Conservation (phyloP, 768 basidiomycete genomes). For the Pleurotus tuoliensis region DNA sequence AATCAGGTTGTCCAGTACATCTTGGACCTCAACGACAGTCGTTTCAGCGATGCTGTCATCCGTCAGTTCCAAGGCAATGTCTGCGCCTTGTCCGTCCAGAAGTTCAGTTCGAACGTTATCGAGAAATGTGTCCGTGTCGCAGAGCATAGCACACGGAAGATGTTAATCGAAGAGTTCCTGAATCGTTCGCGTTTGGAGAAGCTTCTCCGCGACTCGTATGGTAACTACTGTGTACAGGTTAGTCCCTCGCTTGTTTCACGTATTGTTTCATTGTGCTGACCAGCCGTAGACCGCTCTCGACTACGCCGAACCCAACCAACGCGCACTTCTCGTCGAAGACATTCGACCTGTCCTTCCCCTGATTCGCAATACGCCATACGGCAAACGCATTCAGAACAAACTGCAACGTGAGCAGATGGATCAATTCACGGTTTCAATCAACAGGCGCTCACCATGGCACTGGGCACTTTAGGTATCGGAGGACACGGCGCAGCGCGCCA, state of each 20-base stretch:
- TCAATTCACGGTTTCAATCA: slow-evolving; percentile 52
- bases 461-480: slow-evolving; percentile 51
- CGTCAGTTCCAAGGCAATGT: slow-evolving; percentile 97
- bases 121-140: slow-evolving; percentile 97
- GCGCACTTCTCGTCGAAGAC: slow-evolving; percentile 91
- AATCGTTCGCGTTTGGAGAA: slow-evolving; percentile 97
- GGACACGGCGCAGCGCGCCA: slow-evolving; percentile 47
- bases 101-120: slow-evolving; percentile 99
- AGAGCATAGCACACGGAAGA: slow-evolving; percentile 90
- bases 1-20: slow-evolving; percentile 93
- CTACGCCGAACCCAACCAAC: slow-evolving; percentile 91
- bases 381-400: slow-evolving; percentile 98
- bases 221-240: slow-evolving; percentile 92
- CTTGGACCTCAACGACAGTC: slow-evolving; percentile 94
- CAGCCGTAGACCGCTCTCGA: slow-evolving; percentile 82
- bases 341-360: slow-evolving; percentile 98
- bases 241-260: slow-evolving; percentile 13
- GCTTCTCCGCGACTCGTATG: slow-evolving; percentile 92
- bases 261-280: not conserved
- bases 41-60: slow-evolving; percentile 96
- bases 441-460: slow-evolving; percentile 53
- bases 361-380: slow-evolving; percentile 98
- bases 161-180: slow-evolving; percentile 91
- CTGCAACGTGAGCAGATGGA: slow-evolving; percentile 91
- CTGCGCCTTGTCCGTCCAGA: slow-evolving; percentile 95